These are phyloP conservation scores for Melaleuca quinquenervia DNA, from an alignment of 345 rosid species.

Conservation along the genomic window DNA sequence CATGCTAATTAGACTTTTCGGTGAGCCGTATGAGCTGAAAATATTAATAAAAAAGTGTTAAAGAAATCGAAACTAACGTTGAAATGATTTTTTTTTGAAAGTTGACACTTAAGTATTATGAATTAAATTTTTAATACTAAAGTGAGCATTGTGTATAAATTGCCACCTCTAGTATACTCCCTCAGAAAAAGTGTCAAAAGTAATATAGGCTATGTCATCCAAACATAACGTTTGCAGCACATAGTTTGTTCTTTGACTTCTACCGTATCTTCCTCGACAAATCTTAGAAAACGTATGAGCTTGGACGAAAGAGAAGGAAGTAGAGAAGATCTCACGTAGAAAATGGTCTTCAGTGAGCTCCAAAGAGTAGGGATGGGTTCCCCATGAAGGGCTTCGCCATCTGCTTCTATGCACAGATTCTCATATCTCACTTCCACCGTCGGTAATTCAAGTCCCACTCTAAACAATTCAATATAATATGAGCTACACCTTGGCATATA, in stretches of 20 bases:
- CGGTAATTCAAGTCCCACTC: slow-evolving; percentile 23
- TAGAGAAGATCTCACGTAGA: slow-evolving; percentile 13
- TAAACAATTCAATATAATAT: background rate
- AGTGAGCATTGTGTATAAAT: too few relatives aligned
- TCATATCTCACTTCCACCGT: slow-evolving; percentile 28
- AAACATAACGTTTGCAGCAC: background rate
- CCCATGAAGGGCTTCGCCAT: slow-evolving; percentile 24
- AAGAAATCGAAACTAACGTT: too few relatives aligned
- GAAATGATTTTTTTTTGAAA: too few relatives aligned
- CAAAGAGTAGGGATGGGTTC: slow-evolving; percentile 28
- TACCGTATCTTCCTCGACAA: background rate
- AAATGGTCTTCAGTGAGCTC: slow-evolving; percentile 13
- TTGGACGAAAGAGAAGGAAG: background rate
- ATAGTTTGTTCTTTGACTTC: background rate
- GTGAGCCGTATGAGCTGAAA: too few relatives aligned
- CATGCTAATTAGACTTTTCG: too few relatives aligned
- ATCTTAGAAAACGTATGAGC: background rate
- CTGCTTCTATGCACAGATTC: slow-evolving; percentile 22
- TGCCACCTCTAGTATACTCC: too few relatives aligned
- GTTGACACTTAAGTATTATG: too few relatives aligned
- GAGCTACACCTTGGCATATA: background rate
- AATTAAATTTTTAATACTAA: too few relatives aligned
- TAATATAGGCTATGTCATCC: background rate
- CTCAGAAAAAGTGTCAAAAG: background rate
- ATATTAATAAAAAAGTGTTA: too few relatives aligned